Evolutionary conservation across 2,329 filamentous ascomycete species (phyloP).

Genomic region (Sclerotinia sclerotiorum): DNA sequence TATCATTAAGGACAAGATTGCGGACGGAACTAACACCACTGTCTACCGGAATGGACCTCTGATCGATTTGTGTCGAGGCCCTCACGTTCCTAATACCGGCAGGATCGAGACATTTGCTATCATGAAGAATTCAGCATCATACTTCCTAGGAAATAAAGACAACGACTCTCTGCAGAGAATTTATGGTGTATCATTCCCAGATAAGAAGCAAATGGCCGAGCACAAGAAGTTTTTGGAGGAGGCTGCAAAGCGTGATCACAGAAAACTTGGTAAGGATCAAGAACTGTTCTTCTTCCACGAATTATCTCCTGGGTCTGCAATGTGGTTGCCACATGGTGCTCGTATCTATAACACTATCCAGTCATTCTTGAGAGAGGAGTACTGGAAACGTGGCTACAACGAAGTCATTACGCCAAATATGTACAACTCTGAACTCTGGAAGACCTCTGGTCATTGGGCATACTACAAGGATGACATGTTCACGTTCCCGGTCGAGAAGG

Average conservation of each 20-base stretch:
- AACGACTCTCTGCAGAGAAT: constrained; percentile 97
- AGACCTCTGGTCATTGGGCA: constrained; percentile 91
- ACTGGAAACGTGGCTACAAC: constrained; percentile 89
- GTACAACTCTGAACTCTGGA: constrained; percentile 92
- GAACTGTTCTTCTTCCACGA: constrained; percentile 98
- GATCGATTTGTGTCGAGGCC: constrained; percentile 93
- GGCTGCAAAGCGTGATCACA: constrained; percentile 95
- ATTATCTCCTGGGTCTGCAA: constrained; percentile 86
- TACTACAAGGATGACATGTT: constrained; percentile 97
- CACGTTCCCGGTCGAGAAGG: constrained; percentile 80
- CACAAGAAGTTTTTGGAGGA: constrained; percentile 96
- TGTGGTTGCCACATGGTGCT: constrained; percentile 89
- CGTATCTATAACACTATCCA: constrained; percentile 90
- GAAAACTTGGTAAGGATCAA: constrained; percentile 91
- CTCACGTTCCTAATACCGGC: constrained; percentile 90
- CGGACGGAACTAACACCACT: constrained; percentile 85
- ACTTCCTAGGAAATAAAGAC: constrained; percentile 90
- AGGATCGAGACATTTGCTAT: constrained; percentile 94
- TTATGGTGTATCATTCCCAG: constrained; percentile 92
- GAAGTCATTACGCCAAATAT: constrained; percentile 97
- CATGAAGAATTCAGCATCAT: constrained; percentile 75
- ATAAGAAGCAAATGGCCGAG: constrained; percentile 91
- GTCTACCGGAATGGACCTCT: constrained; percentile 89
- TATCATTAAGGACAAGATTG: constrained; percentile 91
- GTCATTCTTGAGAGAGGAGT: constrained; percentile 78